phyloP scores from a whole-genome alignment of 1,139 yeast genomes.

The Sugiyamaella neomexicana region DNA sequence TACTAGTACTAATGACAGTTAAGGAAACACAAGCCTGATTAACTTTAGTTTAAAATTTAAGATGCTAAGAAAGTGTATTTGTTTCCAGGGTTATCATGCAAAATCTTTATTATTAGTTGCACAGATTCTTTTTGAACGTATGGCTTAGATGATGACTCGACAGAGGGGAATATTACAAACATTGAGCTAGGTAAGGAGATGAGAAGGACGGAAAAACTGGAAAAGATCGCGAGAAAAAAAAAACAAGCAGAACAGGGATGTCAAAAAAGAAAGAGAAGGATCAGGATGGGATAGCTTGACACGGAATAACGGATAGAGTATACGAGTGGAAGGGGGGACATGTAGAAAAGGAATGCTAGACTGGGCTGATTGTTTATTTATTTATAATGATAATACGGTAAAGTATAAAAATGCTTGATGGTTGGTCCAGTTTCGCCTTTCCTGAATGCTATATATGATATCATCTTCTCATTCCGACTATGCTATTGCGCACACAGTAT shows the following conservation, averaged over 20 bases:
- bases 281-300: not conserved
- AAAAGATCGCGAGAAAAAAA: not conserved
- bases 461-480: not conserved
- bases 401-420: not conserved
- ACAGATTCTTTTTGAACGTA: conserved; percentile 1
- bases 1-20: not conserved
- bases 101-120: conserved; percentile 1
- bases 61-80: not conserved
- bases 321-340: not conserved
- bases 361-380: not conserved
- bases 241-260: not conserved
- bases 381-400: not conserved
- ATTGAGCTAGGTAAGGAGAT: not conserved
- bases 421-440: not conserved
- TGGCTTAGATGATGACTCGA: not conserved
- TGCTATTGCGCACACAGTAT: not conserved
- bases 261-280: not conserved
- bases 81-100: conserved; percentile 13
- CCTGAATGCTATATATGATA: not conserved
- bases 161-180: not conserved
- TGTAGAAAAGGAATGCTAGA: not conserved
- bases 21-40: not conserved
- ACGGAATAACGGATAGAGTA: not conserved
- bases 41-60: not conserved
- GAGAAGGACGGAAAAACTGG: not conserved